Evolutionary conservation across 1,284 basidiomycete species (phyloP), one percentile per base, ranked within the genome.

Genomic region (Volvariella surrecta): DNA sequence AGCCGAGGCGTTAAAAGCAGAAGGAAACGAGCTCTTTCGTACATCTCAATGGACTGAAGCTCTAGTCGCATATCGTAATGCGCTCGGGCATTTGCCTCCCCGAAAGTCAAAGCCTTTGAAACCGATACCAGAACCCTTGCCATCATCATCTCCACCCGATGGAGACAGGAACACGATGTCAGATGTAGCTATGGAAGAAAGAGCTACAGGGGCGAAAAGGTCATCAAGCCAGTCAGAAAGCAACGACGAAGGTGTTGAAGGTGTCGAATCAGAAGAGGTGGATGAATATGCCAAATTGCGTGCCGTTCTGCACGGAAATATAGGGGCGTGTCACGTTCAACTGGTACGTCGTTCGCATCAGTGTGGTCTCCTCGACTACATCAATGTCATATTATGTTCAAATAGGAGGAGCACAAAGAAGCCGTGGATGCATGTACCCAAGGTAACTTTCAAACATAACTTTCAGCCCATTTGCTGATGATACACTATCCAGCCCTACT

Each of bases 281-380:
- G 48, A 58, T 28, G 66, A 77, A 47, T 73, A 63, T 49, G 65
- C 71, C 3, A 79, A 76, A 52, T 67, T 74, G 16, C 71, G 88
- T 46, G 71, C 87, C 11, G 64, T 85, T 9, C 54, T 92, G 46
- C 74, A 87, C 53, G 79, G 83, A 30, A 93, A 93, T 53, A 79
- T 91, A 30, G 89, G 76, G 1, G 90, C 89, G 44, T 89, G 85
- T 53, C 69, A 80, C 55, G 69, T 86, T 2, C 87, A 88, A 55
- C 60, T 87, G 57, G 89, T 88, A 55, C 53, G 76, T 55, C 40
- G 6, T 4, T 18, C 9, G 17, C 41, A 35, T 30, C 22, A 13
- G 4, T 6, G 18, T 32, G 32, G 20, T 22, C 28, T 11, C 13
- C 28, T 18, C 37, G 30, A 39, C 18, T 38, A 18, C 37, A 51